Evolutionary conservation across 2,329 filamentous ascomycete species (phyloP).

Genomic region (Aspergillus fumigatiaffinis): DNA sequence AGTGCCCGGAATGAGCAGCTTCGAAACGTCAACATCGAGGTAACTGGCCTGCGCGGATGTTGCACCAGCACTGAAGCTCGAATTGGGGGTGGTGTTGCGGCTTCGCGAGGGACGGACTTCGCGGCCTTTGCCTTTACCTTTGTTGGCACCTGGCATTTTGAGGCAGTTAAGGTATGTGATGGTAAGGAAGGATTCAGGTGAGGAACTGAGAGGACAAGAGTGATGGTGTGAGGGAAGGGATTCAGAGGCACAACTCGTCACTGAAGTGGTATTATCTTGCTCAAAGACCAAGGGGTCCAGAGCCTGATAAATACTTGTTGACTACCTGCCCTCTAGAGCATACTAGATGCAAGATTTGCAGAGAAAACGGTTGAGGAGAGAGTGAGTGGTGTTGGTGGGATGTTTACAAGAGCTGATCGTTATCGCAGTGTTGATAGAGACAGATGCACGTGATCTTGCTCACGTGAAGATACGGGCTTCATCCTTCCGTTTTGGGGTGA

Average conservation of each 20-base stretch:
- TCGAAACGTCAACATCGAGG: conserved; percentile 50
- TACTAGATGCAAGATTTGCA: background rate
- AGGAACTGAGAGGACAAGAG: background rate
- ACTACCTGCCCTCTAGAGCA: background rate
- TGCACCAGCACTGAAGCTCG: conserved; percentile 46
- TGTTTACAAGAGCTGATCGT: background rate
- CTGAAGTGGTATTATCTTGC: background rate
- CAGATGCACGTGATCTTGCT: background rate
- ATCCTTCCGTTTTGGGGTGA: background rate
- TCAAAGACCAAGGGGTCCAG: background rate
- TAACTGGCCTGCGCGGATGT: conserved; percentile 46
- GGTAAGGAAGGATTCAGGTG: background rate
- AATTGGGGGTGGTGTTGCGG: conserved; percentile 61
- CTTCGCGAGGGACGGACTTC: conserved; percentile 54
- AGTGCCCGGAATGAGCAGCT: conserved; percentile 46
- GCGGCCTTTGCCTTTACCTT: conserved; percentile 52
- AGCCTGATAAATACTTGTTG: background rate
- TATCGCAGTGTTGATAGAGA: background rate
- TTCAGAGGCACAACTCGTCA: background rate
- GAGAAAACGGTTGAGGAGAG: background rate
- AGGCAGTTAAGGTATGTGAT: background rate
- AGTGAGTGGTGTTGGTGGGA: background rate
- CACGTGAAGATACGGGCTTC: background rate
- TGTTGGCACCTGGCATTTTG: conserved; percentile 43
- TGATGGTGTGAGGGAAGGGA: background rate